phyloP scores from a whole-genome alignment of 176 grass and related monocot genomes.

The Triticum urartu region DNA sequence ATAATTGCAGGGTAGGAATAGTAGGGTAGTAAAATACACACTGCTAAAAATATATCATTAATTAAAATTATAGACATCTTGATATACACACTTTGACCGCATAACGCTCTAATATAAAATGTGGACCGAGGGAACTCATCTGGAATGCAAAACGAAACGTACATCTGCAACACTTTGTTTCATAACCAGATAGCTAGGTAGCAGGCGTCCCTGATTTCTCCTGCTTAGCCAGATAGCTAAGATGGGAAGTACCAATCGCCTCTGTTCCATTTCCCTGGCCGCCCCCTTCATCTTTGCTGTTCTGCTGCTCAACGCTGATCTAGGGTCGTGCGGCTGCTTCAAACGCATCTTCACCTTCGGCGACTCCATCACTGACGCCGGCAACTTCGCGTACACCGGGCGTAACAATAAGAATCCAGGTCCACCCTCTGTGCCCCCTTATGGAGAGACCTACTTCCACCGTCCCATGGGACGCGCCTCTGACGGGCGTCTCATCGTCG shows the following conservation, averaged over 20 bases:
- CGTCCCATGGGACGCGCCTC: neutral
- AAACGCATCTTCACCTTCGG: conserved; percentile 62
- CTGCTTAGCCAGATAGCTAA: neutral
- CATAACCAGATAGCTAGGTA: neutral
- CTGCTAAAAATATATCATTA: neutral
- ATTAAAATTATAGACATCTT: neutral
- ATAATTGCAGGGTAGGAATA: neutral
- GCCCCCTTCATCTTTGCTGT: neutral
- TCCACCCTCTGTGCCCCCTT: conserved; percentile 31
- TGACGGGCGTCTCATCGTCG: neutral
- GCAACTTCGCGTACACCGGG: conserved; percentile 36
- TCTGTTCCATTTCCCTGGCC: neutral
- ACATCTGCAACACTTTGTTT: neutral
- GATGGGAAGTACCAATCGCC: neutral
- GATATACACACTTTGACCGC: neutral
- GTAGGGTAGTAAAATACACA: neutral
- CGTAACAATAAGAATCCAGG: neutral
- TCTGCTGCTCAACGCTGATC: conserved; percentile 1
- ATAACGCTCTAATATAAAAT: neutral
- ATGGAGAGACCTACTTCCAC: conserved; percentile 64
- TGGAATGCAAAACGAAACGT: neutral
- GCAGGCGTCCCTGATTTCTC: neutral
- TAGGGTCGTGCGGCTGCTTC: conserved; percentile 33
- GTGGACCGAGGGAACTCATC: neutral
- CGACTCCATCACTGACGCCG: conserved; percentile 70